Evolutionary conservation across 1,139 yeast genomes (phyloP).

Genomic region (Candida albicans): DNA sequence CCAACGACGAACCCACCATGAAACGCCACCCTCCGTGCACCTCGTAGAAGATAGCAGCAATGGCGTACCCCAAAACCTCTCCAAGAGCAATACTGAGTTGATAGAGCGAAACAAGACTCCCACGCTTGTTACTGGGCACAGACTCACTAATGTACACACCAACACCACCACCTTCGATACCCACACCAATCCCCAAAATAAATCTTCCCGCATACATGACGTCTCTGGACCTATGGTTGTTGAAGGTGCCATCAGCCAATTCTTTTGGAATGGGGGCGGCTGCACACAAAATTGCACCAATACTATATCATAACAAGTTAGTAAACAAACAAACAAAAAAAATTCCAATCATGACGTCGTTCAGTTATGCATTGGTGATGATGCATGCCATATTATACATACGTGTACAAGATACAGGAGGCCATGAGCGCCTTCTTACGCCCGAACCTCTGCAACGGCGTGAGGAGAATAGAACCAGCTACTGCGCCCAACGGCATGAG

Average conservation of each 20-base stretch:
- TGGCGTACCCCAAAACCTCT: conserved; percentile 57
- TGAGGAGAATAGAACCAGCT: conserved; percentile 48
- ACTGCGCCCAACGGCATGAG: conserved; percentile 64
- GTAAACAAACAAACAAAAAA: neutral
- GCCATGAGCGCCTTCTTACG: conserved; percentile 51
- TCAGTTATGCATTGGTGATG: too few species aligned
- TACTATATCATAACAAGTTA: neutral
- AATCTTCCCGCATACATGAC: conserved; percentile 58
- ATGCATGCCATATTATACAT: neutral
- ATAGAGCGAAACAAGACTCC: conserved; percentile 55
- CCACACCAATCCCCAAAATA: conserved; percentile 57
- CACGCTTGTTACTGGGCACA: conserved; percentile 58
- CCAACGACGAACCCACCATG: conserved; percentile 58
- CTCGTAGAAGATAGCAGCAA: conserved; percentile 54
- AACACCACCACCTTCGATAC: conserved; percentile 62
- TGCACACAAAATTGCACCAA: conserved; percentile 57
- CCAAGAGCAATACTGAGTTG: conserved; percentile 61
- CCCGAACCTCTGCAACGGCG: conserved; percentile 52
- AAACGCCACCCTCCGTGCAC: conserved; percentile 60
- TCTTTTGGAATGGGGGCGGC: conserved; percentile 25
- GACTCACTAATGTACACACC: conserved; percentile 61
- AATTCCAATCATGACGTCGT: neutral
- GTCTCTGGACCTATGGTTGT: conserved; percentile 24
- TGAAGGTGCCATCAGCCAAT: conserved; percentile 13
- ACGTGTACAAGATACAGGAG: conserved; percentile 54